A percentile compares a stretch with the other conserved stretches of the same genome.
Evolutionary conservation across 108 stramenopile species (phyloP).

Genomic region (Nitzschia sp.): DNA sequence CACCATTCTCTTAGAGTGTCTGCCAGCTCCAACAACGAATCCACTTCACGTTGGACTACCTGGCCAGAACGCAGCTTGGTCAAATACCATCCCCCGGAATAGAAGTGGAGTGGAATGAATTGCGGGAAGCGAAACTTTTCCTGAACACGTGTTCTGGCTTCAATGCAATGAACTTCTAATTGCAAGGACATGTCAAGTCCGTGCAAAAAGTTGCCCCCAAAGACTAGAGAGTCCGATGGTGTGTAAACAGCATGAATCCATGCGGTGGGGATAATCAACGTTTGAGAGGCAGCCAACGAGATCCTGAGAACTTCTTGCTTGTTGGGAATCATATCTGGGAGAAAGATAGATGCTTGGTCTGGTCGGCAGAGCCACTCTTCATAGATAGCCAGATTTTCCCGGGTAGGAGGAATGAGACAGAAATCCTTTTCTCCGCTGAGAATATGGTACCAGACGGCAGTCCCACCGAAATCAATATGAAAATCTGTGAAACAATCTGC

Average conservation of each 20-base stretch:
- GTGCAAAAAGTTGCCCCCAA: slow-evolving; percentile 90
- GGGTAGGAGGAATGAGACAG: slow-evolving; percentile 71
- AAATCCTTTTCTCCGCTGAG: slow-evolving; percentile 82
- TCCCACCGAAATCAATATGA: slow-evolving; percentile 95
- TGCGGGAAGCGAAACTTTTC: slow-evolving; percentile 55
- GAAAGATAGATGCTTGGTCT: slow-evolving; percentile 56
- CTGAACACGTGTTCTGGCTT: slow-evolving; percentile 44
- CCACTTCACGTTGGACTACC: slow-evolving; percentile 34
- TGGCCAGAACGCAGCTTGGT: slow-evolving; percentile 25
- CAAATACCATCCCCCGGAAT: slow-evolving; percentile 45
- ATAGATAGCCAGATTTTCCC: slow-evolving; percentile 67
- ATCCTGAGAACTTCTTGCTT: slow-evolving; percentile 43
- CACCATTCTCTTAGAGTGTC: slow-evolving; percentile 36
- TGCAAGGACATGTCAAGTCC: slow-evolving; percentile 51
- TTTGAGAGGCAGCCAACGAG: slow-evolving; percentile 62
- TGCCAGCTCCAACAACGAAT: slow-evolving; percentile 20
- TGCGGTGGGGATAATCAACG: slow-evolving; percentile 84
- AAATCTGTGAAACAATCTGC: slow-evolving; percentile 90
- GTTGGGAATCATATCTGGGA: slow-evolving; percentile 48
- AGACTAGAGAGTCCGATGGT: slow-evolving; percentile 78
- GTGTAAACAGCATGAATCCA: slow-evolving; percentile 96
- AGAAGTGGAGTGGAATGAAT: slow-evolving; percentile 45
- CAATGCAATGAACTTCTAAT: slow-evolving; percentile 48
- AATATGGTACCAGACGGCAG: slow-evolving; percentile 93
- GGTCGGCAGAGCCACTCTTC: slow-evolving; percentile 75